Evolutionary conservation across 78 protist genomes (phyloP).

Genomic region (Dictyostelium citrinum): DNA sequence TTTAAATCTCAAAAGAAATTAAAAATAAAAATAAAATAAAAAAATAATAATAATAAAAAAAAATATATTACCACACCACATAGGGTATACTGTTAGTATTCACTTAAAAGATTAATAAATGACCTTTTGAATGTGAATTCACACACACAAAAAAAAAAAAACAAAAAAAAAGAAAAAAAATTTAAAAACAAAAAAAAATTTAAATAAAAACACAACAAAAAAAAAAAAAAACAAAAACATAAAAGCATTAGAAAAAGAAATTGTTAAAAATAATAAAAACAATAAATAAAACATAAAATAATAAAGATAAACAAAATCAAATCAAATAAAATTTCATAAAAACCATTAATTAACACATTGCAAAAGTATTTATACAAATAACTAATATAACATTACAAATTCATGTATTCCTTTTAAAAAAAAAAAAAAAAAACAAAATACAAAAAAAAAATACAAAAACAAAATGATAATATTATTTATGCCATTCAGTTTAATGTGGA

Average conservation of each 20-base stretch:
- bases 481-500: slow-evolving; percentile 19
- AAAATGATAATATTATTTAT: background rate
- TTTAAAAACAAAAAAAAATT: background rate
- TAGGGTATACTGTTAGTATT: background rate
- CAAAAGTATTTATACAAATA: background rate
- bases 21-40: background rate
- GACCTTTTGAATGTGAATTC: background rate
- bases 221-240: background rate
- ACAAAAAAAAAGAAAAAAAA: background rate
- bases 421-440: no score
- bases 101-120: background rate
- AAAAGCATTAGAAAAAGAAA: background rate
- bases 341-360: background rate
- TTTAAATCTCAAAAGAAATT: background rate
- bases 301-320: background rate
- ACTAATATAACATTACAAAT: background rate
- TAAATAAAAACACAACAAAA: background rate
- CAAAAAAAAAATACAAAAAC: no score
- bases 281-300: background rate
- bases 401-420: background rate
- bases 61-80: background rate
- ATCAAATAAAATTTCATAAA: no score
- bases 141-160: background rate
- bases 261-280: background rate
- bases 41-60: no score